Percentiles rank a stretch among this genome's conserved stretches.
Conservation (phyloP, 75 land plant species). For the Pinus tabuliformis region DNA sequence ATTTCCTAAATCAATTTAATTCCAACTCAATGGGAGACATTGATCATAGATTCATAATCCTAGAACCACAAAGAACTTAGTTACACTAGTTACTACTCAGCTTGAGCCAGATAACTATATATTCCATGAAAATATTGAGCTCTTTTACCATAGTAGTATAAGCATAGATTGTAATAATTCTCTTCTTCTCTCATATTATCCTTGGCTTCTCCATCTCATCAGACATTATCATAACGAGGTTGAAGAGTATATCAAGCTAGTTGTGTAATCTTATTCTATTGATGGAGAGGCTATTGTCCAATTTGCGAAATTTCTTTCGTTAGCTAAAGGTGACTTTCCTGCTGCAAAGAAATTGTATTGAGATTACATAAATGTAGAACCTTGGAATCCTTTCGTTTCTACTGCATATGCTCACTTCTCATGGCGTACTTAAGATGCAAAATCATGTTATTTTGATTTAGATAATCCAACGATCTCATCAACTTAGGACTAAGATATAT, state of each 20-base stretch:
- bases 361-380: slow-evolving; percentile 14
- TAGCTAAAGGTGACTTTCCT: slow-evolving; percentile 9
- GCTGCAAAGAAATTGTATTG: slow-evolving; percentile 12
- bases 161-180: slow-evolving; percentile 11
- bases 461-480: neutral
- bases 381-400: slow-evolving; percentile 19
- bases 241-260: slow-evolving; percentile 11
- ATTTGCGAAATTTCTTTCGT: slow-evolving; percentile 19
- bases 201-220: slow-evolving; percentile 18
- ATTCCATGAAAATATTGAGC: slow-evolving; percentile 18
- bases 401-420: slow-evolving; percentile 27
- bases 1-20: neutral
- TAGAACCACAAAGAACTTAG: slow-evolving; percentile 1
- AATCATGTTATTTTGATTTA: neutral
- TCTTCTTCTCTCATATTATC: slow-evolving; percentile 20
- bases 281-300: slow-evolving; percentile 13
- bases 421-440: slow-evolving; percentile 18
- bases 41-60: neutral
- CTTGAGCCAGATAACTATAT: slow-evolving; percentile 22
- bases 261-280: slow-evolving; percentile 6
- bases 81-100: slow-evolving; percentile 1
- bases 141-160: slow-evolving; percentile 17
- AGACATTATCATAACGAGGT: slow-evolving; percentile 24
- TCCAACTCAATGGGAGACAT: neutral
- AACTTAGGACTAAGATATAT: no score